Evolutionary conservation across 1,139 yeast species (phyloP).

Genomic region (Yamadazyma atlantica): DNA sequence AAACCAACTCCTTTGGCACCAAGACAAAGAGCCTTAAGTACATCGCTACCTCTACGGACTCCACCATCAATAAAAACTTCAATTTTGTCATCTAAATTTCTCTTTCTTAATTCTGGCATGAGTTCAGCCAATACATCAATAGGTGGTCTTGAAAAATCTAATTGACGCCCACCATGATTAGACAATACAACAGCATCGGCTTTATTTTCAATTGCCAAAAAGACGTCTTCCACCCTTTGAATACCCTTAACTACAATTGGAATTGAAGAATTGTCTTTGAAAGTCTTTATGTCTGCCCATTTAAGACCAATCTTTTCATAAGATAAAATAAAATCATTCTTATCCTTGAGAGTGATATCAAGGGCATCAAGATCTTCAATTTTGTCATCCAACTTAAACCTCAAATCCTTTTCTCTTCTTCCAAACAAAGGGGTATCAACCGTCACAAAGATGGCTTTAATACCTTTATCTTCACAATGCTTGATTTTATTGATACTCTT

Average conservation of each 20-base stretch:
- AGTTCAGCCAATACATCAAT: conserved; percentile 49
- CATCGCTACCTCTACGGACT: conserved; percentile 53
- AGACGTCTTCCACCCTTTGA: conserved; percentile 50
- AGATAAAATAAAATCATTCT: conserved; percentile 12
- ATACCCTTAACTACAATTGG: conserved; percentile 51
- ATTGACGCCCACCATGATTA: conserved; percentile 57
- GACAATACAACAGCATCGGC: conserved; percentile 52
- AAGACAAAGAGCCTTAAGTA: conserved; percentile 52
- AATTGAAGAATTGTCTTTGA: conserved; percentile 21
- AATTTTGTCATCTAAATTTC: conserved; percentile 31
- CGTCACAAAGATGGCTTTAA: conserved; percentile 28
- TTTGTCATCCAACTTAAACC: conserved; percentile 18
- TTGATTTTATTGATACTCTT: conserved; percentile 20
- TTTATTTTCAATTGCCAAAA: conserved; percentile 43
- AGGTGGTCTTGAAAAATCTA: conserved; percentile 50
- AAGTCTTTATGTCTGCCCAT: conserved; percentile 21
- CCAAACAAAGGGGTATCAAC: conserved; percentile 29
- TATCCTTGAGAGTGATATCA: conserved; percentile 12
- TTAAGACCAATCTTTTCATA: conserved; percentile 16
- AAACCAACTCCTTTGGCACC: conserved; percentile 59
- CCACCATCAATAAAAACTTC: conserved; percentile 56
- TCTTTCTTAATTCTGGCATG: conserved; percentile 36
- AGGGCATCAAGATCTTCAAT: conserved; percentile 16
- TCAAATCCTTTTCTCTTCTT: conserved; percentile 26
- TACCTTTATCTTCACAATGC: conserved; percentile 23